phyloP scores from a whole-genome alignment of 2,329 filamentous ascomycete species.

The Curvularia verruculosa region DNA sequence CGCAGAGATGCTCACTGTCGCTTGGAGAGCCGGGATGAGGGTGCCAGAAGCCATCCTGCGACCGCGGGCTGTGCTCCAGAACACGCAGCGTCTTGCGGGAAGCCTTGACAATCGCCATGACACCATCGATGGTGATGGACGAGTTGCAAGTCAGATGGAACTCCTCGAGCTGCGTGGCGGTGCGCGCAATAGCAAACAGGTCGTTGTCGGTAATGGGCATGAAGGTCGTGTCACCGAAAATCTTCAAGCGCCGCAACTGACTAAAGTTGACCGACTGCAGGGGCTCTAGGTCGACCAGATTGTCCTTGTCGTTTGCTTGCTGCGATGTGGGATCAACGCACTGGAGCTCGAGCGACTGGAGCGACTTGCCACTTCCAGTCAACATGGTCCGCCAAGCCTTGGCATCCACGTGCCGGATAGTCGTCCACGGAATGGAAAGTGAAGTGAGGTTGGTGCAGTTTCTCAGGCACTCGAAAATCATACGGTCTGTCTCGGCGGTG shows the following conservation, averaged over 20 bases:
- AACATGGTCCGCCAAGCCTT: slow-evolving; percentile 58
- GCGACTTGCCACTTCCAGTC: slow-evolving; percentile 51
- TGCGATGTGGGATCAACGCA: slow-evolving; percentile 57
- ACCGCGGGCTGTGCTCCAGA: slow-evolving; percentile 61
- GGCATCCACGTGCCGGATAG: slow-evolving; percentile 56
- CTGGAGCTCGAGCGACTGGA: slow-evolving; percentile 60
- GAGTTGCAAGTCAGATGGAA: slow-evolving; percentile 62
- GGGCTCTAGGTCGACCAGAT: slow-evolving; percentile 53
- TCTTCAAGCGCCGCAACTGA: slow-evolving; percentile 58
- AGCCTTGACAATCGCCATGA: slow-evolving; percentile 59
- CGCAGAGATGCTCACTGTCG: slow-evolving; percentile 56
- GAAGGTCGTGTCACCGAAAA: slow-evolving; percentile 61
- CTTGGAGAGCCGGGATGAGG: slow-evolving; percentile 55
- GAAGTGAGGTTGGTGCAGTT: slow-evolving; percentile 56
- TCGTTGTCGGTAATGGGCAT: slow-evolving; percentile 60
- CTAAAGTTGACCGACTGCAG: slow-evolving; percentile 58
- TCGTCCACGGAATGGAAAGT: slow-evolving; percentile 60
- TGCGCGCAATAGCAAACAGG: slow-evolving; percentile 57
- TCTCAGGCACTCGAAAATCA: slow-evolving; percentile 57
- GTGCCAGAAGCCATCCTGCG: slow-evolving; percentile 59
- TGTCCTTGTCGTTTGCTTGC: slow-evolving; percentile 50
- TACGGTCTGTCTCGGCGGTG: slow-evolving; percentile 56
- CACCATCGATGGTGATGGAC: slow-evolving; percentile 59
- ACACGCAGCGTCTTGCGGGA: slow-evolving; percentile 57
- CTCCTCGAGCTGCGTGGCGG: slow-evolving; percentile 58